A percentile compares a stretch with the other conserved stretches of the same genome.
Evolutionary conservation across 169 alveolate genomes (phyloP).

Genomic region (Cryptosporidium sp.): DNA sequence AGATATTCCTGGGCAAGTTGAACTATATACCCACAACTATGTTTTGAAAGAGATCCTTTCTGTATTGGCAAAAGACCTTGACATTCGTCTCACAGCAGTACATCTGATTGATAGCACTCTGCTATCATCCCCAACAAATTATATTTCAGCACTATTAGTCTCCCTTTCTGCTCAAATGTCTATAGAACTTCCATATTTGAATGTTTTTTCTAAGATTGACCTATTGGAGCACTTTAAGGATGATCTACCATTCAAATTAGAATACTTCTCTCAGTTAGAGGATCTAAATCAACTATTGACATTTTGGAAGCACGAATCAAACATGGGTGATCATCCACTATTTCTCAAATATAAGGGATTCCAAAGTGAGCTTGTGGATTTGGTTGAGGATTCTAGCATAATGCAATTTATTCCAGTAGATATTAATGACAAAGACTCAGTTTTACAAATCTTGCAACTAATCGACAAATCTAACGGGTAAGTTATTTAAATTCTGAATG

Average conservation of each 20-base stretch:
- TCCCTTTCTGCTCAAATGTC: conserved; percentile 94
- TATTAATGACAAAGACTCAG: conserved; percentile 84
- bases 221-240: conserved; percentile 82
- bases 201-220: conserved; percentile 91
- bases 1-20: conserved; percentile 97
- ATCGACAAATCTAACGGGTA: conserved; percentile 89
- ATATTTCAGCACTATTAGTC: conserved; percentile 91
- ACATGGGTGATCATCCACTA: conserved; percentile 52
- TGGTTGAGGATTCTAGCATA: conserved; percentile 80
- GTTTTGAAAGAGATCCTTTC: conserved; percentile 87
- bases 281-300: conserved; percentile 54
- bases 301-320: conserved; percentile 30
- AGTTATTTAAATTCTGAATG: conserved; percentile 67
- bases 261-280: conserved; percentile 44
- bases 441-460: conserved; percentile 81
- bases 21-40: conserved; percentile 93
- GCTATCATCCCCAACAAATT: conserved; percentile 79
- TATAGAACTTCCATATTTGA: conserved; percentile 94
- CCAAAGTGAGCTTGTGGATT: conserved; percentile 79
- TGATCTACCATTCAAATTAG: conserved; percentile 80
- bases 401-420: conserved; percentile 87
- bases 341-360: conserved; percentile 81
- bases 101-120: conserved; percentile 92
- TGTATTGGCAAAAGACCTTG: conserved; percentile 80
- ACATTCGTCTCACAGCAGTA: conserved; percentile 82